Evolutionary conservation across 306 rosid genomes (phyloP).

Genomic region (Mimosa pudica): DNA sequence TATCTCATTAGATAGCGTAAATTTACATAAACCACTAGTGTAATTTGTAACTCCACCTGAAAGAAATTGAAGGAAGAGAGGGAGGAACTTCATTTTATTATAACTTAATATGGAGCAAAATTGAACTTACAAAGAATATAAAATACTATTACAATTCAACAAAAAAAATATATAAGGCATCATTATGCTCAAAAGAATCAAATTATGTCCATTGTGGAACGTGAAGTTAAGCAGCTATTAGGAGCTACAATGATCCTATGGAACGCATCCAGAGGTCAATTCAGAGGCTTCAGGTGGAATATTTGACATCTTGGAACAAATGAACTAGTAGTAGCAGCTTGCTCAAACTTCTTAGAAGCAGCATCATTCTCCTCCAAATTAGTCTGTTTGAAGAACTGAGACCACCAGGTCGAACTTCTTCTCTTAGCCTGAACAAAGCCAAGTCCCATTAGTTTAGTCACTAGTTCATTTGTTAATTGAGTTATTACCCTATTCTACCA

Average conservation of each 20-base stretch:
- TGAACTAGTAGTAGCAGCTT: slow-evolving; percentile 52
- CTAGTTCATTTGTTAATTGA: neutral
- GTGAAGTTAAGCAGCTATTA: slow-evolving; percentile 8
- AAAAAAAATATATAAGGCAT: slow-evolving; percentile 14
- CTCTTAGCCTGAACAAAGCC: slow-evolving; percentile 57
- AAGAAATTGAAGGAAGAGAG: neutral
- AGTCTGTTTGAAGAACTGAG: slow-evolving; percentile 47
- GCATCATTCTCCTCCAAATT: slow-evolving; percentile 60
- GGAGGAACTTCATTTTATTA: neutral
- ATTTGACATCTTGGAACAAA: slow-evolving; percentile 54
- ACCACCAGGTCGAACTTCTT: slow-evolving; percentile 74
- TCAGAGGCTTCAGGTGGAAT: slow-evolving; percentile 65
- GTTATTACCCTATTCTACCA: neutral
- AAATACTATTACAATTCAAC: slow-evolving; percentile 28
- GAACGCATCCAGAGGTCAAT: slow-evolving; percentile 30
- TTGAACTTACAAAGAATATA: slow-evolving; percentile 27
- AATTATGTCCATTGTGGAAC: slow-evolving; percentile 13
- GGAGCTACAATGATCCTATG: slow-evolving; percentile 29
- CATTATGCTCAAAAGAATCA: slow-evolving; percentile 20
- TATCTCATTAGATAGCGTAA: neutral
- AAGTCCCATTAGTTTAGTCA: neutral
- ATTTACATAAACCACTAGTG: neutral
- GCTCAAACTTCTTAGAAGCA: slow-evolving; percentile 53
- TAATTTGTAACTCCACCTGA: neutral
- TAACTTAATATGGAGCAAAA: neutral